Conservation (phyloP, 208 protist species). For the Leptomonas pyrrhocoris region DNA sequence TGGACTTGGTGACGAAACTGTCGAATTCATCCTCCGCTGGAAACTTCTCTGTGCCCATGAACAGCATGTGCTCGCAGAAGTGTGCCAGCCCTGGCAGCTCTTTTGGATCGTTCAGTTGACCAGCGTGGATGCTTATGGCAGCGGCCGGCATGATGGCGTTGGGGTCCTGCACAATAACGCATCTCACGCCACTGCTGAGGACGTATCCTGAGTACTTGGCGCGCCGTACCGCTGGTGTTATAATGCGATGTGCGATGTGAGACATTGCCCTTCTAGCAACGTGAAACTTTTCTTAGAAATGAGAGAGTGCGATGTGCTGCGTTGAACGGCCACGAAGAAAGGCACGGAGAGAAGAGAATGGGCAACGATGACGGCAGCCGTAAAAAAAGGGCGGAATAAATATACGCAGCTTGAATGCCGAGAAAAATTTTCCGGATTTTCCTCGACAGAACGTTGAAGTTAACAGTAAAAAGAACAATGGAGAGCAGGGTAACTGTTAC, state of each 20-base stretch:
- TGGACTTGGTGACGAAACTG: slow-evolving; percentile 69
- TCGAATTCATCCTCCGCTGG: slow-evolving; percentile 90
- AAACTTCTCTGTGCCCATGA: slow-evolving; percentile 94
- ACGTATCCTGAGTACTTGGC: slow-evolving; percentile 56
- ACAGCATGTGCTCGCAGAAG: slow-evolving; percentile 95
- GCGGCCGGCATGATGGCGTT: slow-evolving; percentile 60
- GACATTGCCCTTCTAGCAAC: slow-evolving; percentile 11
- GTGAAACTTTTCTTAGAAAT: too few species aligned
- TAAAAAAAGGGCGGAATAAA: too few species aligned
- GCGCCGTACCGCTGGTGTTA: slow-evolving; percentile 51
- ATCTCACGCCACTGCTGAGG: slow-evolving; percentile 75
- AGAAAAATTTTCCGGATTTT: too few species aligned
- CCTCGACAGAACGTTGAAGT: too few species aligned
- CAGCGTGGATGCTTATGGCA: slow-evolving; percentile 79
- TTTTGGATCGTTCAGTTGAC: slow-evolving; percentile 69
- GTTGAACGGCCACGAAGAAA: too few species aligned
- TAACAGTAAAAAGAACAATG: too few species aligned
- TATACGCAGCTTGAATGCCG: too few species aligned
- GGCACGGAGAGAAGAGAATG: too few species aligned
- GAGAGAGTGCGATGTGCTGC: too few species aligned
- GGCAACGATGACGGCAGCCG: too few species aligned
- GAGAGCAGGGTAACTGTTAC: too few species aligned
- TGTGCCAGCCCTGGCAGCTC: slow-evolving; percentile 85
- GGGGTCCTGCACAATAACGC: slow-evolving; percentile 74
- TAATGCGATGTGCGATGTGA: slow-evolving; percentile 36